Evolutionary conservation across 73 alveolate species (phyloP).

Genomic region (Tetrahymena borealis): DNA sequence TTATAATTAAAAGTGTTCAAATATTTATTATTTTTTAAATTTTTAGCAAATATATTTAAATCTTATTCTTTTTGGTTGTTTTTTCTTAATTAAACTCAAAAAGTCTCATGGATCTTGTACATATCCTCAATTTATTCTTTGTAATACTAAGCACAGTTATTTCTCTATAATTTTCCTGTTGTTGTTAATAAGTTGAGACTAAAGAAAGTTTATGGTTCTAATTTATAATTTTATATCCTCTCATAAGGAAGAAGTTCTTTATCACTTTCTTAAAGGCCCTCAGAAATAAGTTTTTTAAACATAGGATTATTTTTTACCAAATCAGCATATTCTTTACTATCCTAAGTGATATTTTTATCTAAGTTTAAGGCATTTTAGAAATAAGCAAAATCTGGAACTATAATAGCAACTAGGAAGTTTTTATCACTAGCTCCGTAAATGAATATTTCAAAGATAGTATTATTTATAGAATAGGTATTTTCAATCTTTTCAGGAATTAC

Average conservation of each 20-base stretch:
- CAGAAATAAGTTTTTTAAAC: not conserved
- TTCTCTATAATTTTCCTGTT: not conserved
- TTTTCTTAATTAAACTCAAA: not conserved
- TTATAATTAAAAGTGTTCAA: not conserved
- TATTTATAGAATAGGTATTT: slow-evolving; percentile 39
- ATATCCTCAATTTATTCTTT: not conserved
- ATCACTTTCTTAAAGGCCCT: not conserved
- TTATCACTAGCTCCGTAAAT: slow-evolving; percentile 77
- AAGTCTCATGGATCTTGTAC: not conserved
- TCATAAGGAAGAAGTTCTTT: not conserved
- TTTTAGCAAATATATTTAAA: not conserved
- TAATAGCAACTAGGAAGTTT: slow-evolving; percentile 57
- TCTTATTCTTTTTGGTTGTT: not conserved
- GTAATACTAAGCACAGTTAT: not conserved
- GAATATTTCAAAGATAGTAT: slow-evolving; percentile 49
- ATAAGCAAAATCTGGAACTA: slow-evolving; percentile 59
- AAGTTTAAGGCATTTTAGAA: not conserved
- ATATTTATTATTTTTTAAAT: not conserved
- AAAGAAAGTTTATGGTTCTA: not conserved
- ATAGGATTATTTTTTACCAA: not conserved
- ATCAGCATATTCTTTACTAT: not conserved
- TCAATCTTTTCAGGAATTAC: slow-evolving; percentile 68
- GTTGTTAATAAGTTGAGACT: not conserved
- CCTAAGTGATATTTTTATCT: not conserved
- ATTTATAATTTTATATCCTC: not conserved